Conservation (phyloP, 768 basidiomycete genomes). For the Boletus subcaerulescens region DNA sequence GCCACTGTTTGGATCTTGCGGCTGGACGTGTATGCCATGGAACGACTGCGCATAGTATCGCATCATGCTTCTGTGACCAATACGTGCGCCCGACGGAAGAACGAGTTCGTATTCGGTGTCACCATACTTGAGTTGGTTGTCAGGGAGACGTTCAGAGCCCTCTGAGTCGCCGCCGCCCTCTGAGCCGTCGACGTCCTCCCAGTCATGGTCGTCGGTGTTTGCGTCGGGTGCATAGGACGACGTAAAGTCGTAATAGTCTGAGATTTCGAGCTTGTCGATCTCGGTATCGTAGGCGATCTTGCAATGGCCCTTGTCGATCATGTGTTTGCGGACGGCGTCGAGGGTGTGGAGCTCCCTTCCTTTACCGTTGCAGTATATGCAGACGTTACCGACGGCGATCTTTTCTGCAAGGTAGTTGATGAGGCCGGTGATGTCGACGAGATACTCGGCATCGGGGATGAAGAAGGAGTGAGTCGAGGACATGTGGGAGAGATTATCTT, state of each 20-base stretch:
- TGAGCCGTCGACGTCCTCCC: conserved; percentile 34
- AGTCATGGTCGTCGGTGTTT: conserved; percentile 29
- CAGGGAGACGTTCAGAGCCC: conserved; percentile 43
- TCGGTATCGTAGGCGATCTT: conserved; percentile 90
- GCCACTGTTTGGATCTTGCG: conserved; percentile 67
- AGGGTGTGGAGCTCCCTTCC: conserved; percentile 79
- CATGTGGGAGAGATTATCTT: conserved; percentile 85
- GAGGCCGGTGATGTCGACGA: conserved; percentile 80
- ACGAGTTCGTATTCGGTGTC: conserved; percentile 85
- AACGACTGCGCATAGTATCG: conserved; percentile 87
- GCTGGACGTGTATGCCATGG: conserved; percentile 41
- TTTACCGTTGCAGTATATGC: conserved; percentile 85
- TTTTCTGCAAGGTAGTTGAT: conserved; percentile 88
- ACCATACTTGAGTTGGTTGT: conserved; percentile 66
- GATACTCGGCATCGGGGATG: conserved; percentile 89
- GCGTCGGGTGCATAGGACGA: conserved; percentile 61
- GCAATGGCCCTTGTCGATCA: conserved; percentile 95
- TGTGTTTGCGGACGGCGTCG: conserved; percentile 91
- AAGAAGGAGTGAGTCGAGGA: conserved; percentile 86
- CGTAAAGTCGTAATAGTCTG: conserved; percentile 93
- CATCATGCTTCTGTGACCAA: conserved; percentile 87
- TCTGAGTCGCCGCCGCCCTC: conserved; percentile 33
- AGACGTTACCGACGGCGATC: conserved; percentile 88
- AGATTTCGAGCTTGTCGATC: conserved; percentile 77
- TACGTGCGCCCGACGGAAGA: conserved; percentile 86